Conservation (phyloP, 768 basidiomycete species). For the Mrakia frigida region DNA sequence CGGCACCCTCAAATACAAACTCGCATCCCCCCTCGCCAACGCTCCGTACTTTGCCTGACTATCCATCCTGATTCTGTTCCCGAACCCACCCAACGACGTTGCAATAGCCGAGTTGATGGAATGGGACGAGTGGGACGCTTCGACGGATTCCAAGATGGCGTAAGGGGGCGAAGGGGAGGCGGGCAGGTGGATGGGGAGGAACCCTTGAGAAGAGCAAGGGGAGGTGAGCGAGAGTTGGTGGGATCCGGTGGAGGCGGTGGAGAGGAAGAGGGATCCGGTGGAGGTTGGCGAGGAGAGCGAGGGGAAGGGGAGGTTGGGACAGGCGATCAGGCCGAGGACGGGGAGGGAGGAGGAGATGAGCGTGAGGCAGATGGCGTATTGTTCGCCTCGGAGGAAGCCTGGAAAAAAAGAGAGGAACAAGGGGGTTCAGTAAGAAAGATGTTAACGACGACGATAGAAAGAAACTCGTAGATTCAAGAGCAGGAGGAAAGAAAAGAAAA, state of each 20-base stretch:
- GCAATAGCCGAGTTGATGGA: conserved; percentile 73
- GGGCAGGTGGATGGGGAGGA: conserved; percentile 53
- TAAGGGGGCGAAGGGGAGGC: conserved; percentile 45
- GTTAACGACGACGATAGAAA: neutral
- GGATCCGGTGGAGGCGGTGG: conserved; percentile 19
- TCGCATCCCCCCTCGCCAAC: conserved; percentile 76
- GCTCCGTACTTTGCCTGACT: conserved; percentile 92
- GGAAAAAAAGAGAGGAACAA: conserved; percentile 38
- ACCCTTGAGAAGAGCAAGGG: conserved; percentile 4
- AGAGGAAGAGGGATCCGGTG: conserved; percentile 32
- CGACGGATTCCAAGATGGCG: conserved; percentile 82
- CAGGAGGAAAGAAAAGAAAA: neutral
- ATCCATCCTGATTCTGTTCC: conserved; percentile 75
- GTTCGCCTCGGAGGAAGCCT: conserved; percentile 84
- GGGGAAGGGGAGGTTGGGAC: conserved; percentile 69
- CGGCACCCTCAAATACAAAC: conserved; percentile 55
- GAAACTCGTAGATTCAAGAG: neutral
- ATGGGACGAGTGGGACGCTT: conserved; percentile 86
- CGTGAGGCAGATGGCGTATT: conserved; percentile 87
- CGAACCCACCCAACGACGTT: conserved; percentile 48
- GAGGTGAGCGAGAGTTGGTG: conserved; percentile 22
- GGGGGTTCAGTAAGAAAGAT: no score
- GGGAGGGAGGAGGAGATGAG: conserved; percentile 73
- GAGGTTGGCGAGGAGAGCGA: conserved; percentile 36
- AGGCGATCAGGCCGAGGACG: conserved; percentile 79